phyloP scores from a whole-genome alignment of 371 early-diverging fungal genomes.

The Mortierella sp. region DNA sequence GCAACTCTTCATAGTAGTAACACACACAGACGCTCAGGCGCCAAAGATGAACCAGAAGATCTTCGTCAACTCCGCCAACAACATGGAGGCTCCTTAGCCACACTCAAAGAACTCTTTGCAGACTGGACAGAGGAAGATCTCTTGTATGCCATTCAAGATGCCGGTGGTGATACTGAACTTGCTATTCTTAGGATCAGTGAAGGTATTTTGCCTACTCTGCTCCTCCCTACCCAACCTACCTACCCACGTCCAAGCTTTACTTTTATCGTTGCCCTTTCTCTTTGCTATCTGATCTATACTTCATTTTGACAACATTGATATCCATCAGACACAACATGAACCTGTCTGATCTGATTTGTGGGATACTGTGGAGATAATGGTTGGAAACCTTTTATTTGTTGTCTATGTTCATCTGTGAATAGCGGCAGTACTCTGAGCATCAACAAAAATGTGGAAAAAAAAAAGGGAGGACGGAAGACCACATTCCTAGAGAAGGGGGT shows the following conservation, averaged over 20 bases:
- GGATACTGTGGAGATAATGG: no score
- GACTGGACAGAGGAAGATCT: conserved; percentile 95
- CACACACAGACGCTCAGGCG: conserved; percentile 48
- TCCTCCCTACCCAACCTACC: background rate
- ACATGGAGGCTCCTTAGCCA: conserved; percentile 75
- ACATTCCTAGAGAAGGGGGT: background rate
- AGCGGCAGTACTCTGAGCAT: background rate
- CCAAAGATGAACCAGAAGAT: conserved; percentile 69
- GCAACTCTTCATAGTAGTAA: conserved; percentile 30
- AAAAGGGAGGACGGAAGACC: background rate
- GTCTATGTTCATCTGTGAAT: background rate
- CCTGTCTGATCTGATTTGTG: no score
- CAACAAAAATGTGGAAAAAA: background rate
- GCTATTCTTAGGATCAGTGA: conserved; percentile 87
- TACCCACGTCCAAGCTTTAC: background rate
- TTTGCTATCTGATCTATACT: background rate
- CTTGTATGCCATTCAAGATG: conserved; percentile 86
- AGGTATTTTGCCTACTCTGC: conserved; percentile 69
- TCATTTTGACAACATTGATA: background rate
- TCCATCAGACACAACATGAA: background rate
- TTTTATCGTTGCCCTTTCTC: background rate
- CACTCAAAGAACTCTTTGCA: conserved; percentile 86
- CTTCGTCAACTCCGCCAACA: conserved; percentile 74
- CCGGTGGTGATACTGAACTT: conserved; percentile 85
- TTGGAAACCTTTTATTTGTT: no score